Conservation (phyloP, 352 stramenopile species). For the Phytophthora cactorum region DNA sequence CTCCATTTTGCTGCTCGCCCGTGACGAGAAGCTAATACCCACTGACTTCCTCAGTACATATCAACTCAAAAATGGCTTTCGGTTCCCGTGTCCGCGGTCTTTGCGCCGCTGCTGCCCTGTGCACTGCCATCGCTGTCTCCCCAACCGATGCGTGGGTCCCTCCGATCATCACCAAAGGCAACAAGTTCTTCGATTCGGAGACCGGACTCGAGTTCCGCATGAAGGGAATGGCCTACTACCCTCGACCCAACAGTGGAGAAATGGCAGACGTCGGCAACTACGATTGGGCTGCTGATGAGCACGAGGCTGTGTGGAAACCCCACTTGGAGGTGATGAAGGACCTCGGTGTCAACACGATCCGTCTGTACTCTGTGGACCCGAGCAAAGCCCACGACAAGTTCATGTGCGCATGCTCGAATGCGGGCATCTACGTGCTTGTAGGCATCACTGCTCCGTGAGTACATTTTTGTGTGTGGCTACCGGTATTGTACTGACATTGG, state of each 20-base stretch:
- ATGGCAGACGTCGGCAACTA: constrained; percentile 59
- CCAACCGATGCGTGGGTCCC: constrained; percentile 48
- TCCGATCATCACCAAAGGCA: constrained; percentile 66
- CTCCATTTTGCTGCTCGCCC: constrained; percentile 34
- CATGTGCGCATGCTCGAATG: constrained; percentile 70
- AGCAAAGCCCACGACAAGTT: constrained; percentile 76
- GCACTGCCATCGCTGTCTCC: constrained; percentile 17
- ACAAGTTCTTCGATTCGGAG: constrained; percentile 87
- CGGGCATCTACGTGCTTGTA: constrained; percentile 78
- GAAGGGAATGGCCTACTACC: constrained; percentile 81
- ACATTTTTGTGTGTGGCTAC: neutral
- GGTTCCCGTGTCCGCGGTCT: constrained; percentile 26
- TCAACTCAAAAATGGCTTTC: constrained; percentile 25
- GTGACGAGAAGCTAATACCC: constrained; percentile 21
- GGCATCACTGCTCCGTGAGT: constrained; percentile 66
- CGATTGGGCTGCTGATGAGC: constrained; percentile 69
- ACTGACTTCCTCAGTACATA: constrained; percentile 34
- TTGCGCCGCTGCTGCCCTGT: constrained; percentile 25
- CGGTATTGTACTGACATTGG: neutral
- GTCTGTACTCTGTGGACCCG: constrained; percentile 75
- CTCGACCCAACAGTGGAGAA: constrained; percentile 66
- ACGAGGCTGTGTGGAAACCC: constrained; percentile 61
- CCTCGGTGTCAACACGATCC: constrained; percentile 69
- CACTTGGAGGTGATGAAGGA: constrained; percentile 65
- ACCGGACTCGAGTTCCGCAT: constrained; percentile 72